These are phyloP conservation scores for Calonectria honghensis DNA, from an alignment of 2,329 filamentous ascomycete species.

Conservation along the genomic window DNA sequence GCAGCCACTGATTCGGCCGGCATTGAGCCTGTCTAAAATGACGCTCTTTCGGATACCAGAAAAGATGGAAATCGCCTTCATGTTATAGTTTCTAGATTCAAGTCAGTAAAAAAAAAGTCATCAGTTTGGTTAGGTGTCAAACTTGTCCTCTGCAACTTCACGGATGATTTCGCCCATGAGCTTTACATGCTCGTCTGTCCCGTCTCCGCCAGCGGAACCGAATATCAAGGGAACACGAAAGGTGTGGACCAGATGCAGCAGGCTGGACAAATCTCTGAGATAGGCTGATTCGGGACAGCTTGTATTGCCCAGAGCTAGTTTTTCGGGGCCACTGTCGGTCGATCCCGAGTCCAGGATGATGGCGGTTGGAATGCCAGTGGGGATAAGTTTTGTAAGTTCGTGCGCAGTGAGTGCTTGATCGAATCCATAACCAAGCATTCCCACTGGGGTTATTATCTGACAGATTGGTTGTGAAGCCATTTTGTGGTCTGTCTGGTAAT, in stretches of 20 bases:
- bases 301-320: slow-evolving; percentile 63
- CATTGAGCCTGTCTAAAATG: slow-evolving; percentile 55
- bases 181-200: slow-evolving; percentile 65
- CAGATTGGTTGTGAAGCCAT: slow-evolving; percentile 52
- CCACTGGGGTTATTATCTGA: slow-evolving; percentile 67
- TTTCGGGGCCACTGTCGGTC: slow-evolving; percentile 62
- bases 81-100: slow-evolving; percentile 27
- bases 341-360: slow-evolving; percentile 62
- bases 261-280: slow-evolving; percentile 62
- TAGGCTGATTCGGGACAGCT: slow-evolving; percentile 64
- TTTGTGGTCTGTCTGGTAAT: no score
- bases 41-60: slow-evolving; percentile 61
- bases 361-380: slow-evolving; percentile 57
- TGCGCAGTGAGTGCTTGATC: slow-evolving; percentile 55
- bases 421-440: slow-evolving; percentile 71
- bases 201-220: slow-evolving; percentile 68
- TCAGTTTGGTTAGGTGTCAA: fast-evolving
- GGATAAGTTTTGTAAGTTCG: slow-evolving; percentile 53
- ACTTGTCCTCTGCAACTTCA: slow-evolving; percentile 45
- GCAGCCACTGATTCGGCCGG: slow-evolving; percentile 59
- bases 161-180: slow-evolving; percentile 63
- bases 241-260: slow-evolving; percentile 59
- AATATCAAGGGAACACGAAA: slow-evolving; percentile 64
- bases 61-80: slow-evolving; percentile 63
- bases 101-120: background rate